Evolutionary conservation across 1,284 basidiomycete genomes (phyloP).

Genomic region (Ustilago vetiveriae): DNA sequence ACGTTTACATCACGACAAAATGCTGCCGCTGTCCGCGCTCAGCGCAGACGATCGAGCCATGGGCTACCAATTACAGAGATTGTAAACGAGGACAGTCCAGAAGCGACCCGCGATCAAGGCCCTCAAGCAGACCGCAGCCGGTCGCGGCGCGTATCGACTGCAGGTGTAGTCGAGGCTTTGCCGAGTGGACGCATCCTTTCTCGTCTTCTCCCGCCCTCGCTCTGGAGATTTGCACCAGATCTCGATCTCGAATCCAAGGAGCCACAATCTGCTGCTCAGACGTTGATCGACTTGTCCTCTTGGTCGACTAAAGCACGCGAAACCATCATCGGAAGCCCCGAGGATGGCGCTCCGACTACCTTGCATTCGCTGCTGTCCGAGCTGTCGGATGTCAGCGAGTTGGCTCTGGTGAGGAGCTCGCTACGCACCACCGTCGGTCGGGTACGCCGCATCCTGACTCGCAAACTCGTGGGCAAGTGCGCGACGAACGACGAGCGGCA

Average conservation of each 20-base stretch:
- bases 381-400: constrained; percentile 22
- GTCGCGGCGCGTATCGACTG: constrained; percentile 27
- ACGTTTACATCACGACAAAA: constrained; percentile 10
- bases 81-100: not conserved
- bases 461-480: constrained; percentile 5
- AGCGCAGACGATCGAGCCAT: constrained; percentile 27
- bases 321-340: constrained; percentile 9
- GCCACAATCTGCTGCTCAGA: not conserved
- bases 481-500: not conserved
- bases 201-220: constrained; percentile 28
- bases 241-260: constrained; percentile 14
- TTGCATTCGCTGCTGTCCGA: constrained; percentile 18
- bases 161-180: constrained; percentile 23
- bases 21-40: constrained; percentile 27
- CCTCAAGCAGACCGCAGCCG: not conserved
- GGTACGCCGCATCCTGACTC: constrained; percentile 21
- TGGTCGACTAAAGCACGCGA: constrained; percentile 39
- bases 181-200: constrained; percentile 35
- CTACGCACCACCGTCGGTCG: constrained; percentile 17
- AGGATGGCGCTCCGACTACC: constrained; percentile 8
- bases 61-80: constrained; percentile 14
- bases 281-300: constrained; percentile 9
- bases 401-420: constrained; percentile 20
- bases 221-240: constrained; percentile 25
- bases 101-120: not conserved